Conservation (phyloP, 2,329 filamentous ascomycete genomes). For the Diaporthe ilicicola region DNA sequence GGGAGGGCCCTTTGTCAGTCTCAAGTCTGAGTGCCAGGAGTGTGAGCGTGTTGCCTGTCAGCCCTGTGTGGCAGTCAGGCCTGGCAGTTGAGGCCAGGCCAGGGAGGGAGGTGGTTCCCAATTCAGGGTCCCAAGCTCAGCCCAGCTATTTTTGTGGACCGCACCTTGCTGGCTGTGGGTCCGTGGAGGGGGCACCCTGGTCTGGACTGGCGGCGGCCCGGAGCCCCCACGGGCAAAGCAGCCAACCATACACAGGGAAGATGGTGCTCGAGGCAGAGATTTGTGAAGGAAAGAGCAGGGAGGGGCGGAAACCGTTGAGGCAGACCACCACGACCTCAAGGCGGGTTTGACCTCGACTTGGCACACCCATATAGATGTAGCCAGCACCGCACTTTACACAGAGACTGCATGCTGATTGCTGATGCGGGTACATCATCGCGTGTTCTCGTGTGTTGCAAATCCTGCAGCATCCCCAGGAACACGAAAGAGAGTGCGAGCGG, state of each 20-base stretch:
- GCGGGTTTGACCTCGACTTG: neutral
- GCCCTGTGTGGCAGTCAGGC: neutral
- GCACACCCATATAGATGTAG: neutral
- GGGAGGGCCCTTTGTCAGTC: neutral
- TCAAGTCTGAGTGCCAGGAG: neutral
- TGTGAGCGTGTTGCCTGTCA: no score
- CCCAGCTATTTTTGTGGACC: constrained; percentile 15
- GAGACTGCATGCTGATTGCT: no score
- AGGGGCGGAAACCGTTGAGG: neutral
- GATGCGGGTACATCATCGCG: no score
- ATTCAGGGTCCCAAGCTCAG: constrained; percentile 22
- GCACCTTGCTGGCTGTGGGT: constrained; percentile 2
- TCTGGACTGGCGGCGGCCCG: neutral
- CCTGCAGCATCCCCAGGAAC: no score
- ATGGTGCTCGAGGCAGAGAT: no score
- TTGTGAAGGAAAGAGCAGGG: no score
- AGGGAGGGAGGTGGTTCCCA: neutral
- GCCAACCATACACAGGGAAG: neutral
- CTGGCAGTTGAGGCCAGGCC: neutral
- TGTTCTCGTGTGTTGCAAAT: no score
- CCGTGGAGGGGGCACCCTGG: neutral
- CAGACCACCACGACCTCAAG: neutral
- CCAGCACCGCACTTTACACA: no score
- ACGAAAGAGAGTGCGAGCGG: neutral
- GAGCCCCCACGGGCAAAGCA: neutral